Percentiles rank a stretch among this genome's conserved stretches.
Evolutionary conservation across 208 protist genomes (phyloP).

Genomic region (Crithidia sp.): DNA sequence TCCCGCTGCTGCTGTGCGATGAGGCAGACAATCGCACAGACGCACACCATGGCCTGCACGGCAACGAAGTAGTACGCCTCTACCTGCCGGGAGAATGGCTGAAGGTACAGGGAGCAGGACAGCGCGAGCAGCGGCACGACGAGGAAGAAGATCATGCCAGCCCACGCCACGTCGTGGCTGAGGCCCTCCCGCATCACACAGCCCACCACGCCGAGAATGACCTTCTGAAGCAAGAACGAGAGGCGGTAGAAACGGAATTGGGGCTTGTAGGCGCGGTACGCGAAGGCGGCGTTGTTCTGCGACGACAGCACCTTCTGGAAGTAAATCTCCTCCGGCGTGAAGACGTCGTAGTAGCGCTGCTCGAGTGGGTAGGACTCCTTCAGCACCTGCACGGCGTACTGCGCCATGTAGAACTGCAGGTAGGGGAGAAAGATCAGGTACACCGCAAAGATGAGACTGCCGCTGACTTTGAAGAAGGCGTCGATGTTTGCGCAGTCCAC

Average conservation of each 20-base stretch:
- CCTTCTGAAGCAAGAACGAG: slow-evolving; percentile 68
- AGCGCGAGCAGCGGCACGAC: slow-evolving; percentile 45
- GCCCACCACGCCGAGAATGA: slow-evolving; percentile 56
- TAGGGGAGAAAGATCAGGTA: slow-evolving; percentile 61
- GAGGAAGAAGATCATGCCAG: slow-evolving; percentile 57
- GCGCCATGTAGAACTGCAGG: slow-evolving; percentile 56
- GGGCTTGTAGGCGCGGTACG: slow-evolving; percentile 67
- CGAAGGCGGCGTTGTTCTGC: slow-evolving; percentile 53
- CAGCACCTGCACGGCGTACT: slow-evolving; percentile 52
- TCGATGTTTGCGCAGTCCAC: slow-evolving; percentile 58
- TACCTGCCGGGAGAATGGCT: slow-evolving; percentile 58
- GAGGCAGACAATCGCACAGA: slow-evolving; percentile 44
- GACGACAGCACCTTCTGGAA: slow-evolving; percentile 71
- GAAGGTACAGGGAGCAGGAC: slow-evolving; percentile 32
- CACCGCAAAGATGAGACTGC: slow-evolving; percentile 39
- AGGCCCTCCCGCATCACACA: slow-evolving; percentile 36
- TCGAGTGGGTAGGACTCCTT: slow-evolving; percentile 69
- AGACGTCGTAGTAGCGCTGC: slow-evolving; percentile 58
- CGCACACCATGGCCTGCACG: slow-evolving; percentile 50
- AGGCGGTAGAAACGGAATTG: slow-evolving; percentile 64
- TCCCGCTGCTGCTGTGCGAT: slow-evolving; percentile 21
- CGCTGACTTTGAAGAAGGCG: slow-evolving; percentile 41
- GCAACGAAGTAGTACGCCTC: slow-evolving; percentile 55
- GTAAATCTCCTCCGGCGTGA: slow-evolving; percentile 62
- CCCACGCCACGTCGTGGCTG: slow-evolving; percentile 24